Evolutionary conservation across 208 protist species (phyloP).

Genomic region (Trypanosoma rangeli): DNA sequence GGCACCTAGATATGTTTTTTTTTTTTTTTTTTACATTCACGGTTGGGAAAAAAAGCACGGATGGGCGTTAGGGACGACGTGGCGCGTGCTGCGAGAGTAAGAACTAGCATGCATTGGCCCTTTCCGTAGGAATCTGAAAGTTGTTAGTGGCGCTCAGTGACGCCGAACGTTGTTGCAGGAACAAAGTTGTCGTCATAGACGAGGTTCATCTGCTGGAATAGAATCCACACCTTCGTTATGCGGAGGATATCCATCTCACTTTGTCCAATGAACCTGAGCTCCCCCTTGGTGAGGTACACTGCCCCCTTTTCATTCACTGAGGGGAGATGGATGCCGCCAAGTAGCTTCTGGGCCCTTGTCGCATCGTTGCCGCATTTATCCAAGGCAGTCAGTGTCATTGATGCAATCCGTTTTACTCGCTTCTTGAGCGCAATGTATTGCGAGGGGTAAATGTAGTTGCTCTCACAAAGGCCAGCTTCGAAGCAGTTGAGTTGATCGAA

Average conservation of each 20-base stretch:
- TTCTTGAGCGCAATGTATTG: constrained; percentile 83
- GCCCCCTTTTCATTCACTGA: constrained; percentile 79
- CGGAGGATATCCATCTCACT: constrained; percentile 86
- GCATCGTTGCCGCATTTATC: constrained; percentile 71
- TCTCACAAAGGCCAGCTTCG: constrained; percentile 81
- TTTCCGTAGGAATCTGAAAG: background rate
- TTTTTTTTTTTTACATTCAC: too few species aligned
- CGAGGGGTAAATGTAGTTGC: constrained; percentile 83
- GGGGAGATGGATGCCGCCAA: constrained; percentile 82
- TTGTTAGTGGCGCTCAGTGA: constrained; percentile 49
- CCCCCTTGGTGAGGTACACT: constrained; percentile 91
- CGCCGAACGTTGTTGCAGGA: constrained; percentile 81
- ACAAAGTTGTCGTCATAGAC: constrained; percentile 84
- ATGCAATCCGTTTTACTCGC: constrained; percentile 45
- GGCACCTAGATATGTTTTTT: too few species aligned
- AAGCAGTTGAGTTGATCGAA: constrained; percentile 79
- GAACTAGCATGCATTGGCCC: too few species aligned
- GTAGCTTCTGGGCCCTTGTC: constrained; percentile 53
- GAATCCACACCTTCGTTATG: constrained; percentile 82
- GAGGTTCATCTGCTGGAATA: constrained; percentile 88
- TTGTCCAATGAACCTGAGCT: constrained; percentile 77
- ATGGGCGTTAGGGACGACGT: too few species aligned
- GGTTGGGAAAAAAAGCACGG: too few species aligned
- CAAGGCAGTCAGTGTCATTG: constrained; percentile 51
- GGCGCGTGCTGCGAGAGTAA: too few species aligned